Percentiles rank a stretch among this genome's conserved stretches.
These are phyloP conservation scores for Phaeosphaeriaceae sp. DNA, from an alignment of 2,329 filamentous ascomycete genomes.

Conservation along the genomic window DNA sequence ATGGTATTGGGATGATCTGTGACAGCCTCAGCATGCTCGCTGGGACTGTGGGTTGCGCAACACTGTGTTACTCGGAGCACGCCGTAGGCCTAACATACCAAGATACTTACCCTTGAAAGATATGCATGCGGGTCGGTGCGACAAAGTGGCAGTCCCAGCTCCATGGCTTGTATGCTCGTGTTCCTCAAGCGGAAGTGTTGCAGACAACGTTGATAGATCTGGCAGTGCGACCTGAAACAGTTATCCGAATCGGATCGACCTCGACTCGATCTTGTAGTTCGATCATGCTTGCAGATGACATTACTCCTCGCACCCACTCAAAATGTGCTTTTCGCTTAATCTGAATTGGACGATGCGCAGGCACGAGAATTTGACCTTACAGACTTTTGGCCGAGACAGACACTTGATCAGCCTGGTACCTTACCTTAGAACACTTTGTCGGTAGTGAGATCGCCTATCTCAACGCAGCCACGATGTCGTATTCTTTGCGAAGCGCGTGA, in stretches of 20 bases:
- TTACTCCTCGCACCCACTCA: neutral
- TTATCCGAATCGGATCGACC: conserved; percentile 1
- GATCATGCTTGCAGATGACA: neutral
- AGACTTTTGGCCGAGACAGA: neutral
- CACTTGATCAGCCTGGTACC: neutral
- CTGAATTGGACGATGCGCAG: neutral
- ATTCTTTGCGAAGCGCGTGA: neutral
- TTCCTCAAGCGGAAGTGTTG: conserved; percentile 19
- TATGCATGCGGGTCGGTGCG: conserved; percentile 12
- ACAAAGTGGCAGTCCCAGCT: conserved; percentile 17
- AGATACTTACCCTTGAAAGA: conserved; percentile 22
- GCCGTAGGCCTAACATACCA: conserved; percentile 20
- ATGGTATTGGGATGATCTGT: conserved; percentile 2
- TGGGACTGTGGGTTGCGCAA: conserved; percentile 26
- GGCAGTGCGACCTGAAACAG: conserved; percentile 20
- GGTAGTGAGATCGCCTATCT: neutral
- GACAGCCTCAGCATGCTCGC: conserved; percentile 11
- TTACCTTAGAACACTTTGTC: neutral
- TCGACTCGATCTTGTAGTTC: neutral
- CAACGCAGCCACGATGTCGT: neutral
- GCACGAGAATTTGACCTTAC: neutral
- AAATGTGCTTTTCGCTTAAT: neutral
- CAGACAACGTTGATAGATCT: conserved; percentile 11
- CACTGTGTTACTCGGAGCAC: conserved; percentile 18
- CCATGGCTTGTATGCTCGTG: conserved; percentile 20